phyloP scores from a whole-genome alignment of 345 rosid species.

The Linum lewisii region DNA sequence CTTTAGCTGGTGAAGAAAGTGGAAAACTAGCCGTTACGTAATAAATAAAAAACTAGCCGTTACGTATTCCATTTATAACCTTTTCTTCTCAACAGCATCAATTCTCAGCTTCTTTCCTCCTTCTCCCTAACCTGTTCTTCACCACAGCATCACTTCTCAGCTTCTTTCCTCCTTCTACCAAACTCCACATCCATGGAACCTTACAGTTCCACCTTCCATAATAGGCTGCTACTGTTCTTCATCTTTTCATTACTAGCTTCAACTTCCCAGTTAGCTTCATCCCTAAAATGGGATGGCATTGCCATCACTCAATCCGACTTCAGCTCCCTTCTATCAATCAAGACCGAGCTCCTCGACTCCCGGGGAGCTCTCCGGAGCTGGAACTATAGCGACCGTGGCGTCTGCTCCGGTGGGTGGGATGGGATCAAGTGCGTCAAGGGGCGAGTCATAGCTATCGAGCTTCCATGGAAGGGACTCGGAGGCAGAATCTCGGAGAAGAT shows the following conservation, averaged over 20 bases:
- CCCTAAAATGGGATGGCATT: slow-evolving; percentile 55
- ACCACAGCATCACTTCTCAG: background rate
- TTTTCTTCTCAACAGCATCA: no score
- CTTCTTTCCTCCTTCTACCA: no score
- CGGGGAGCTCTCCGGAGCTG: slow-evolving; percentile 59
- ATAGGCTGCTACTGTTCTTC: background rate
- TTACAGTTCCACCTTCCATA: background rate
- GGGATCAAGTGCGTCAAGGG: slow-evolving; percentile 91
- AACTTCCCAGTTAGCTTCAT: slow-evolving; percentile 32
- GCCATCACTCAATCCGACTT: slow-evolving; percentile 56
- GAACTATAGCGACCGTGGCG: slow-evolving; percentile 51
- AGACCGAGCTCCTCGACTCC: slow-evolving; percentile 55
- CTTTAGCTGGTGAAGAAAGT: no score
- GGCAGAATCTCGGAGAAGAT: slow-evolving; percentile 76
- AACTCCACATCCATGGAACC: background rate
- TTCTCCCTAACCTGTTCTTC: no score
- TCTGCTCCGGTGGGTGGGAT: slow-evolving; percentile 79
- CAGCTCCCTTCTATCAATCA: slow-evolving; percentile 62
- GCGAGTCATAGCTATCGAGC: slow-evolving; percentile 71
- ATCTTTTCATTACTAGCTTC: slow-evolving; percentile 1
- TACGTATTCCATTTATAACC: no score
- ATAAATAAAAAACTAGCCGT: no score
- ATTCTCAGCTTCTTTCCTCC: no score
- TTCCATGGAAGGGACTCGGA: slow-evolving; percentile 82
- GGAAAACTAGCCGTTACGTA: no score